Percentiles rank a stretch among this genome's conserved stretches.
phyloP scores from a whole-genome alignment of 306 rosid species.

The Gastrolobium villosum region DNA sequence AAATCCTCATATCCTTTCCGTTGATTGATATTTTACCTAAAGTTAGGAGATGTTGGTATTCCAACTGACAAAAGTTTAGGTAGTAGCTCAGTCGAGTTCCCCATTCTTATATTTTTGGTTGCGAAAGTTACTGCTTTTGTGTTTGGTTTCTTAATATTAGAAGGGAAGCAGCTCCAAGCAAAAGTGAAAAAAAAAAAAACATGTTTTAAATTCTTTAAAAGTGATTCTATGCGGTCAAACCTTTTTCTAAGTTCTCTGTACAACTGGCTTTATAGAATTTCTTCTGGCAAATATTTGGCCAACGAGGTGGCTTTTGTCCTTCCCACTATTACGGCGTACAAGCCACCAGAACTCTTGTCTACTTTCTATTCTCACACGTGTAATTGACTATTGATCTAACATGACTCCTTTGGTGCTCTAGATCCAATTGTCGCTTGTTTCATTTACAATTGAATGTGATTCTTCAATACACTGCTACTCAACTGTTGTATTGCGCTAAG shows the following conservation, averaged over 20 bases:
- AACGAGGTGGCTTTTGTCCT: slow-evolving; percentile 7
- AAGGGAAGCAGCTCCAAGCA: too few species aligned
- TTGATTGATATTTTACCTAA: slow-evolving; percentile 33
- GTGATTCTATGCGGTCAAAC: not conserved
- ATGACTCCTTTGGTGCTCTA: not conserved
- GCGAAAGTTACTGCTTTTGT: not conserved
- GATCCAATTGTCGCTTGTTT: not conserved
- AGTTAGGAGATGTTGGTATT: slow-evolving; percentile 26
- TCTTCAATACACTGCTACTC: not conserved
- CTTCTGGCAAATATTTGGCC: not conserved
- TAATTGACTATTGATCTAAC: not conserved
- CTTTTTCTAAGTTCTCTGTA: not conserved
- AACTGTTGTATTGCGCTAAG: not conserved
- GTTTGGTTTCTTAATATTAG: not conserved
- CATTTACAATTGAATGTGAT: not conserved
- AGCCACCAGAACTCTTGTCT: slow-evolving; percentile 24
- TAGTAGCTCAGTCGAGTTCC: slow-evolving; percentile 16
- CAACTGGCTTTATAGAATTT: slow-evolving; percentile 3
- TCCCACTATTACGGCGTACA: not conserved
- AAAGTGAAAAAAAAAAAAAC: not conserved
- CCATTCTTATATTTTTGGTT: not conserved
- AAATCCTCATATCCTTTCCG: not conserved
- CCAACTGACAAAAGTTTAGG: slow-evolving; percentile 40
- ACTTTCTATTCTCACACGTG: slow-evolving; percentile 20
- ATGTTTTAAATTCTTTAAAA: not conserved